Evolutionary conservation across 805 yeast genomes (phyloP), one percentile per base, ranked within the genome.

Genomic region (Lipomyces mesembrius): DNA sequence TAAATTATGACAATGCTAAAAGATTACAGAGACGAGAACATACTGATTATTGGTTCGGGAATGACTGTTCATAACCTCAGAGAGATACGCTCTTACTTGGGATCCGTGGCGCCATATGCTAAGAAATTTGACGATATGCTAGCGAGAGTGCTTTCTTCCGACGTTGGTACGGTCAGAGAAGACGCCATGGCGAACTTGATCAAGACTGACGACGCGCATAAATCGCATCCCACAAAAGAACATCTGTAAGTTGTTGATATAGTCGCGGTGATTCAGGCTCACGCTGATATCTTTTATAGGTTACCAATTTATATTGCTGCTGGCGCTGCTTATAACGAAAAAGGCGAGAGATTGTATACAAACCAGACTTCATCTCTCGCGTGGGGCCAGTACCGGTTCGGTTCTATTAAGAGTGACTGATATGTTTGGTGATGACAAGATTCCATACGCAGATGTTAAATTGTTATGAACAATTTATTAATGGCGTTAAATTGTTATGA

Each of bases 61-160:
- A 88, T 89, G 90, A 82, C 91, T 5, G 95, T 89, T 27, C 96
- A 90, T 77, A 91, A 90, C 74, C 80, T 90, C 55, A 69, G 85
- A 49, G 92, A 89, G 85, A 27, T 80, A 85, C 1, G 69, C 65
- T 5, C 69, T 32, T 64, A 65, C 46, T 70, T 70, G 3, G 73
- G 71, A 4, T 71, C 69, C 17, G 69, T 78, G 0, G 61, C 81
- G 63, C 84, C 87, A 1, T 89, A 89, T 74, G 85, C 79, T 6
- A 74, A 76, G 49, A 82, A 82, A 43, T 89, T 90, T 77, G 86
- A 86, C 71, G 71, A 75, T 2, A 65, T 84, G 5, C 73, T 89
- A 17, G 78, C 81, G 0, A 73, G 75, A 1, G 80, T 83, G 7
- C 68, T 88, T 2, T 63, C 71, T 9, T 58, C 69, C 4, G 59